Percentiles rank a stretch among this genome's conserved stretches.
Evolutionary conservation across 208 protist genomes (phyloP).

Genomic region (Trypanosoma avium): DNA sequence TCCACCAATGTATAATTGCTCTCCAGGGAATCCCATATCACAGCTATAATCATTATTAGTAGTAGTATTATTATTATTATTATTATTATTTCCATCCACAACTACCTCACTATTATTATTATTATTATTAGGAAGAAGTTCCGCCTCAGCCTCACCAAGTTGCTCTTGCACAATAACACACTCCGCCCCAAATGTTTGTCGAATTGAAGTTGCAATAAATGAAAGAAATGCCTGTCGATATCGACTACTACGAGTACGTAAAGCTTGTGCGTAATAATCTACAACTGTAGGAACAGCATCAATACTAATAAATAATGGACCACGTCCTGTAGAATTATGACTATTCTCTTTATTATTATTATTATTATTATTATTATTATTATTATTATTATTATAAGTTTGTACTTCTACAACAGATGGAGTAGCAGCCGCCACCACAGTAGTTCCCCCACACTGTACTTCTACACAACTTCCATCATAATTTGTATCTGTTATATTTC

Average conservation of each 20-base stretch:
- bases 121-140: slow-evolving; percentile 34
- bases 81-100: too few relatives aligned
- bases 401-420: slow-evolving; percentile 65
- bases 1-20: slow-evolving; percentile 70
- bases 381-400: background rate
- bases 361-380: background rate
- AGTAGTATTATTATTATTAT: background rate
- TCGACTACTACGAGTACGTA: slow-evolving; percentile 45
- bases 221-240: slow-evolving; percentile 70
- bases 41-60: background rate
- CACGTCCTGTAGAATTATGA: slow-evolving; percentile 19
- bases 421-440: slow-evolving; percentile 56
- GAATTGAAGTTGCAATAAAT: slow-evolving; percentile 51
- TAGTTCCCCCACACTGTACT: slow-evolving; percentile 51
- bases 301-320: slow-evolving; percentile 62
- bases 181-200: slow-evolving; percentile 66
- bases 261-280: slow-evolving; percentile 52
- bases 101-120: slow-evolving; percentile 7
- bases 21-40: slow-evolving; percentile 40
- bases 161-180: slow-evolving; percentile 50
- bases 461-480: slow-evolving; percentile 70
- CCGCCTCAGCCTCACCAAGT: slow-evolving; percentile 62
- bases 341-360: background rate
- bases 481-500: slow-evolving; percentile 1
- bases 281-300: slow-evolving; percentile 68